phyloP scores from a whole-genome alignment of 345 rosid species.

The Dimocarpus longan region DNA sequence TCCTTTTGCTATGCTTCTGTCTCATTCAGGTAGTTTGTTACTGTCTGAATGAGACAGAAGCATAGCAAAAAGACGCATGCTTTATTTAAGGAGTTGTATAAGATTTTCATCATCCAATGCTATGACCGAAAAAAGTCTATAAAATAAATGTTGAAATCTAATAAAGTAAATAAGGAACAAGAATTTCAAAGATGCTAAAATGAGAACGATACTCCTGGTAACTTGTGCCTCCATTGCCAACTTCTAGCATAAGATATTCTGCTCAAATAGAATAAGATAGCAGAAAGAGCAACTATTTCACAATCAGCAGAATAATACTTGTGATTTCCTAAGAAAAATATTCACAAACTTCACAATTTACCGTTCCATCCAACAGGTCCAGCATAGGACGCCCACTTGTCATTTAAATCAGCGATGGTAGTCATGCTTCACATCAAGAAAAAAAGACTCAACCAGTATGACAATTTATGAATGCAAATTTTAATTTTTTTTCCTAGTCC shows the following conservation, averaged over 20 bases:
- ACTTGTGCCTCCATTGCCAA: constrained; percentile 96
- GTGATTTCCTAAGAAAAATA: background rate
- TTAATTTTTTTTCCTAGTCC: background rate
- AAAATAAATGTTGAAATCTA: constrained; percentile 5
- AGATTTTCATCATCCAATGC: constrained; percentile 3
- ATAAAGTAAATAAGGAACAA: constrained; percentile 4
- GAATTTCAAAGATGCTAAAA: constrained; percentile 39
- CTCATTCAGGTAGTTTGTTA: too few relatives aligned
- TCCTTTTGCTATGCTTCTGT: too few relatives aligned
- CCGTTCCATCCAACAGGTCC: constrained; percentile 99
- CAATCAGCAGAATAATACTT: constrained; percentile 2
- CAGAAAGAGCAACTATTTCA: constrained; percentile 15
- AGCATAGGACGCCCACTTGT: constrained; percentile 95
- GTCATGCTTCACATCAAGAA: constrained; percentile 68
- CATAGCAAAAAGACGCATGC: background rate
- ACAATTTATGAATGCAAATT: constrained; percentile 8
- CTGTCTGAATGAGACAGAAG: too few relatives aligned
- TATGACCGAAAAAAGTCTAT: constrained; percentile 4
- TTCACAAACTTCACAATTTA: constrained; percentile 29
- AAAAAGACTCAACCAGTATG: constrained; percentile 22
- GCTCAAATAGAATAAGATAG: constrained; percentile 18
- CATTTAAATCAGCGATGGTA: constrained; percentile 84
- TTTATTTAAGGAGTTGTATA: background rate
- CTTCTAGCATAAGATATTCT: constrained; percentile 99
- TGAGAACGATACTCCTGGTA: constrained; percentile 85